These are phyloP conservation scores for Ceratobasidium sp. DNA, from an alignment of 1,284 basidiomycete species.

Conservation along the genomic window DNA sequence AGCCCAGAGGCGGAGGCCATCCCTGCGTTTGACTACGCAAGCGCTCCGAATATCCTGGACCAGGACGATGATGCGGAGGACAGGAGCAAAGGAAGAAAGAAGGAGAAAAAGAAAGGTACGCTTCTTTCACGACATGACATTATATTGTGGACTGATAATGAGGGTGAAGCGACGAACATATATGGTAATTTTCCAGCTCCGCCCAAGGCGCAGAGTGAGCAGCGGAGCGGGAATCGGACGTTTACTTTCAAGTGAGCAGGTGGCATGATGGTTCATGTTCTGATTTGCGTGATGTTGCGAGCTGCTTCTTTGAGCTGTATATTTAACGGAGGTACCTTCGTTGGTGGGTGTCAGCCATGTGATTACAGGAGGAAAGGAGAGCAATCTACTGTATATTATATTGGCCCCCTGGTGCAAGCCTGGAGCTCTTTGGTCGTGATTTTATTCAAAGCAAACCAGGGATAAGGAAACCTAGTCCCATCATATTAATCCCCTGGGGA, in stretches of 20 bases:
- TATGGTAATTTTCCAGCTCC: slow-evolving; percentile 73
- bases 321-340: too few relatives aligned
- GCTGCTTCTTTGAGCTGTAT: too few relatives aligned
- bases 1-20: slow-evolving; percentile 53
- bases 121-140: slow-evolving; percentile 37
- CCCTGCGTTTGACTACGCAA: slow-evolving; percentile 78
- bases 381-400: too few relatives aligned
- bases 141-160: slow-evolving; percentile 42
- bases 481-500: too few relatives aligned
- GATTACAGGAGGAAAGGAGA: too few relatives aligned
- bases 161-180: slow-evolving; percentile 56
- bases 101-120: slow-evolving; percentile 65
- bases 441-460: too few relatives aligned
- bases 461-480: too few relatives aligned
- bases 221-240: slow-evolving; percentile 76
- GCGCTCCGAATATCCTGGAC: slow-evolving; percentile 82
- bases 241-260: slow-evolving; percentile 67
- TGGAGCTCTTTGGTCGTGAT: too few relatives aligned
- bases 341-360: too few relatives aligned
- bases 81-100: slow-evolving; percentile 56
- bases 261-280: too few relatives aligned
- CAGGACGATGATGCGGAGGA: slow-evolving; percentile 56
- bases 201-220: slow-evolving; percentile 72
- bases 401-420: too few relatives aligned
- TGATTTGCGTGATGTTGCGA: too few relatives aligned